Conservation (phyloP, 805 yeast species). For the Nakazawaea molendinolei region DNA sequence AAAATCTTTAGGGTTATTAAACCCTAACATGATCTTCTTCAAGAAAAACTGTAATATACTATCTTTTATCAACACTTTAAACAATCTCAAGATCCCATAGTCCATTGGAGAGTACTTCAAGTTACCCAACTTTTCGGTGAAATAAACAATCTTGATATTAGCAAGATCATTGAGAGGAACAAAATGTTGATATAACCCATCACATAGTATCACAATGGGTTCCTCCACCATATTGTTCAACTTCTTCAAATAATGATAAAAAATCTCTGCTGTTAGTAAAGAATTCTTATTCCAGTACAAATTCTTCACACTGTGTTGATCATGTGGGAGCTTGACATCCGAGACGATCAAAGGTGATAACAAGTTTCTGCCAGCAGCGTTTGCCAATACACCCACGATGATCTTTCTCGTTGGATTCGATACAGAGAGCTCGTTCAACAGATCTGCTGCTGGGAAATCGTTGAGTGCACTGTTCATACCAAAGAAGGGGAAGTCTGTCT, state of each 20-base stretch:
- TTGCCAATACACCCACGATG: constrained; percentile 21
- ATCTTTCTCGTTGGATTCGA: constrained; percentile 16
- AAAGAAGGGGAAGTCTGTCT: constrained; percentile 11
- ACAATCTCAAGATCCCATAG: constrained; percentile 26
- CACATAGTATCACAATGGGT: constrained; percentile 24
- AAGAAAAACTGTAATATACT: constrained; percentile 15
- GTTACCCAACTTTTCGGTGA: constrained; percentile 16
- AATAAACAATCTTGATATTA: constrained; percentile 25
- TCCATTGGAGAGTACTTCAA: constrained; percentile 24
- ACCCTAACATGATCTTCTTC: constrained; percentile 10
- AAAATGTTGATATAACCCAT: constrained; percentile 29
- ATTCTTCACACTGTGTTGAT: constrained; percentile 10
- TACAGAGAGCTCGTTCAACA: constrained; percentile 13
- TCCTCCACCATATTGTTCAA: constrained; percentile 16
- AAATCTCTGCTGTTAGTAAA: constrained; percentile 20
- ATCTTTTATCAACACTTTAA: constrained; percentile 23
- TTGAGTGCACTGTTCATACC: constrained; percentile 1
- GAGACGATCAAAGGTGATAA: constrained; percentile 23
- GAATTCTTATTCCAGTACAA: constrained; percentile 20
- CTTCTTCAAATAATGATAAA: constrained; percentile 18
- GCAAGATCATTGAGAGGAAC: constrained; percentile 23
- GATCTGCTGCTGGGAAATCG: neutral
- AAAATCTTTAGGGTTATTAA: constrained; percentile 7
- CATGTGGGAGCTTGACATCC: constrained; percentile 12
- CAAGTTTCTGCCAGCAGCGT: constrained; percentile 23